A percentile compares a stretch with the other conserved stretches of the same genome.
Evolutionary conservation across 495 filamentous ascomycete genomes (phyloP).

Genomic region (Penicillium cosmopolitanum): DNA sequence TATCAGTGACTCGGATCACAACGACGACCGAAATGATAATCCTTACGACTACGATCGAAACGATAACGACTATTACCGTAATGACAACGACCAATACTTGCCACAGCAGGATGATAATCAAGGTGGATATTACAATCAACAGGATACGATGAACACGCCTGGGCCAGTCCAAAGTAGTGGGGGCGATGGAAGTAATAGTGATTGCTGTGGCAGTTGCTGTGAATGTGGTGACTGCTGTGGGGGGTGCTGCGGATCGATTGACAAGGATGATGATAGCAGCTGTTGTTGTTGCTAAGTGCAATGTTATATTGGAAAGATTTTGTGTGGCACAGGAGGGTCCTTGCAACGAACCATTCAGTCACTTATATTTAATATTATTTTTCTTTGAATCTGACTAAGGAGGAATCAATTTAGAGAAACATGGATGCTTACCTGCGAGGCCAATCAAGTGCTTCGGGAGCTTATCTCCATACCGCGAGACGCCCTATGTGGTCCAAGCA

Average conservation of each 20-base stretch:
- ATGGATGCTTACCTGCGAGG: too few species aligned
- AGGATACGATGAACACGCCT: neutral
- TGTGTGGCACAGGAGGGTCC: neutral
- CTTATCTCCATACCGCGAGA: neutral
- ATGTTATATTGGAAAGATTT: neutral
- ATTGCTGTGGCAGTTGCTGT: neutral
- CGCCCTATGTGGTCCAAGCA: neutral
- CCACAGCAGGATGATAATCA: neutral
- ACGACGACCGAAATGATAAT: neutral
- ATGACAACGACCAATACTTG: neutral
- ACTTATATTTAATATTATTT: too few species aligned
- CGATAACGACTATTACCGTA: neutral
- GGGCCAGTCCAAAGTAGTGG: neutral
- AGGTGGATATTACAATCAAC: neutral
- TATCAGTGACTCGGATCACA: neutral
- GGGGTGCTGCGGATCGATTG: neutral
- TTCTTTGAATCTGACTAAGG: too few species aligned
- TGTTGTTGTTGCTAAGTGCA: slow-evolving; percentile 1
- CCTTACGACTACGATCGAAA: neutral
- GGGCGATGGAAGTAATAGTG: neutral
- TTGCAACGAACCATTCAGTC: too few species aligned
- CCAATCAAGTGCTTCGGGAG: too few species aligned
- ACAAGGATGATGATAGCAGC: slow-evolving; percentile 1
- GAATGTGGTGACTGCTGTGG: neutral
- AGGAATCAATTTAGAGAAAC: too few species aligned